A percentile compares a stretch with the other conserved stretches of the same genome.
phyloP scores from a whole-genome alignment of 2,329 filamentous ascomycete species.

The Elsinoe necatrix region DNA sequence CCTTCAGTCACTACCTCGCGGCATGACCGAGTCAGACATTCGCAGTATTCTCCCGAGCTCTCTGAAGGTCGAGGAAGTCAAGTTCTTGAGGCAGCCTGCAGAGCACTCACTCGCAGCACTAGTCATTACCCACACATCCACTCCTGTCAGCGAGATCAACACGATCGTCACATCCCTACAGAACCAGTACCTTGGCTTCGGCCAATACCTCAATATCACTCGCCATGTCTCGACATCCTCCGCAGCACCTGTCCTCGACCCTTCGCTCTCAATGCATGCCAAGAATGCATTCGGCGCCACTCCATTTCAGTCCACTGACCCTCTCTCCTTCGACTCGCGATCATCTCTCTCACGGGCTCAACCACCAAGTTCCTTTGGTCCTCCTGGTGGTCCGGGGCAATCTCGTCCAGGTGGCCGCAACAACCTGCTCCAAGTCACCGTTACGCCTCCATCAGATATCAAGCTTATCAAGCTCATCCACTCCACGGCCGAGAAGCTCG shows the following conservation, averaged over 20 bases:
- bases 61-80: slow-evolving; percentile 63
- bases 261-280: slow-evolving; percentile 30
- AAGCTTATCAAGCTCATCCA: slow-evolving; percentile 77
- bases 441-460: slow-evolving; percentile 68
- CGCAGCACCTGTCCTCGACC: slow-evolving; percentile 10
- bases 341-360: slow-evolving; percentile 35
- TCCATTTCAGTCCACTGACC: slow-evolving; percentile 33
- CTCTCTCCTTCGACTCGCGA: slow-evolving; percentile 37
- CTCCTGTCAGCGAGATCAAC: slow-evolving; percentile 75
- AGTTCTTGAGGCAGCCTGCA: slow-evolving; percentile 44
- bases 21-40: slow-evolving; percentile 42
- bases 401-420: slow-evolving; percentile 14
- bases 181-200: slow-evolving; percentile 76
- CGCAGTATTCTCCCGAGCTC: slow-evolving; percentile 44
- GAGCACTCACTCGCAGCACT: slow-evolving; percentile 59
- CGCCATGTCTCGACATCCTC: slow-evolving; percentile 68
- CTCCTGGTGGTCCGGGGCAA: slow-evolving; percentile 23
- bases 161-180: slow-evolving; percentile 67
- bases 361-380: slow-evolving; percentile 31
- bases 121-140: slow-evolving; percentile 71
- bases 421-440: slow-evolving; percentile 26
- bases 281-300: slow-evolving; percentile 65
- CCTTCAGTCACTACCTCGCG: slow-evolving; percentile 46
- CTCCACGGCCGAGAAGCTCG: slow-evolving; percentile 69
- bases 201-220: slow-evolving; percentile 71